These are phyloP conservation scores for Cryphonectria nitschkei DNA, from an alignment of 2,329 filamentous ascomycete genomes.

Conservation along the genomic window DNA sequence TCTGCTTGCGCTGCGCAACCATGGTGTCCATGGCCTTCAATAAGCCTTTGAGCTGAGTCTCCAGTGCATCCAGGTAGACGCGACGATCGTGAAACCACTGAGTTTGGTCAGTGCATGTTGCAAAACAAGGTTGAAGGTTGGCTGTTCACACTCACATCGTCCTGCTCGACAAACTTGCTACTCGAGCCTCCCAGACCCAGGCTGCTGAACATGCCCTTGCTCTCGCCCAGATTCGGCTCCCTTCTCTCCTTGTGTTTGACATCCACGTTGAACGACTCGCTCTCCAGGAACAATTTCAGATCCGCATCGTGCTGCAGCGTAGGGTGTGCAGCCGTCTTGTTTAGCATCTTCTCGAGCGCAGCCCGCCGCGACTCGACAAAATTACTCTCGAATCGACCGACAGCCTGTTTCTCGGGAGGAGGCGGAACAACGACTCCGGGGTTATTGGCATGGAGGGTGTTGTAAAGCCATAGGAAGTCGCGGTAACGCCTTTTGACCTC, in stretches of 20 bases:
- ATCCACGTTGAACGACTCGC: conserved; percentile 92
- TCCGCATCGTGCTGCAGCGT: conserved; percentile 92
- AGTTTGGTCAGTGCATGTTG: not conserved
- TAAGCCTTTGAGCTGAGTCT: conserved; percentile 78
- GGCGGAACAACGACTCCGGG: conserved; percentile 94
- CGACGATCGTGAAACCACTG: conserved; percentile 98
- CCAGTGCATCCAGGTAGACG: conserved; percentile 76
- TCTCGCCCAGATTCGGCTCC: conserved; percentile 83
- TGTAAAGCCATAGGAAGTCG: conserved; percentile 98
- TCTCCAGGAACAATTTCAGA: conserved; percentile 95
- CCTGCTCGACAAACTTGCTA: conserved; percentile 95
- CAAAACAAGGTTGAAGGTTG: not conserved
- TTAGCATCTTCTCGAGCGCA: conserved; percentile 95
- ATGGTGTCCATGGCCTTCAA: conserved; percentile 95
- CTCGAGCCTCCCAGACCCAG: conserved; percentile 77
- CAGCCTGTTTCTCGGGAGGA: conserved; percentile 95
- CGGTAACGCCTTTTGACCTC: conserved; percentile 91
- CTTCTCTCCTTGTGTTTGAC: conserved; percentile 97
- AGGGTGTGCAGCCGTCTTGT: conserved; percentile 89
- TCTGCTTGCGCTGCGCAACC: conserved; percentile 86
- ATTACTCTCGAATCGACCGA: conserved; percentile 93
- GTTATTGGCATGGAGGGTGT: conserved; percentile 89
- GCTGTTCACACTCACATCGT: conserved; percentile 68
- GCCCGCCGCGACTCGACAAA: conserved; percentile 93
- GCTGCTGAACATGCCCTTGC: conserved; percentile 89